phyloP scores from a whole-genome alignment of 805 yeast species.

The Barnettozyma wickerhamii region DNA sequence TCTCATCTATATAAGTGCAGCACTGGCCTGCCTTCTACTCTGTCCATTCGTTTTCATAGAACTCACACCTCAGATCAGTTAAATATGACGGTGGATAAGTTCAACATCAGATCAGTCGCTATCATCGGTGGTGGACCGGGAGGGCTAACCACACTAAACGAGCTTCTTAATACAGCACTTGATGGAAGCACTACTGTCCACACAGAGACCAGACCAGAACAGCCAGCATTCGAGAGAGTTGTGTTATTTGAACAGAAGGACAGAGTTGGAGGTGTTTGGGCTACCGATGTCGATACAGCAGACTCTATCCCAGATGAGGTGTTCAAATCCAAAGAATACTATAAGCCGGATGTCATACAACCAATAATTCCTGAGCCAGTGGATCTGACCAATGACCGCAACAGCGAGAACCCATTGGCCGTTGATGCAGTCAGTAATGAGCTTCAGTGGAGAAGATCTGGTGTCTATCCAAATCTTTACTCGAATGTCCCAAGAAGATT shows the following conservation, averaged over 20 bases:
- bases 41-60: too few relatives aligned
- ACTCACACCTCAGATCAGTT: too few relatives aligned
- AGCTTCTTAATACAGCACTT: constrained; percentile 26
- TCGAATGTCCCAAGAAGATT: constrained; percentile 37
- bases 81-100: background rate
- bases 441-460: constrained; percentile 35
- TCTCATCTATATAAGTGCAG: too few relatives aligned
- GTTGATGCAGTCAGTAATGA: constrained; percentile 26
- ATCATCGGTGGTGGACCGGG: constrained; percentile 36
- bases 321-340: constrained; percentile 27
- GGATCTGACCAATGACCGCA: constrained; percentile 14
- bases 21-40: too few relatives aligned
- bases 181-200: constrained; percentile 28
- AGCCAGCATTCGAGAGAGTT: constrained; percentile 29
- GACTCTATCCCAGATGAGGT: constrained; percentile 22
- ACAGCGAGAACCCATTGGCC: constrained; percentile 12
- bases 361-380: constrained; percentile 14
- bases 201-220: background rate
- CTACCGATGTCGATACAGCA: constrained; percentile 20
- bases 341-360: constrained; percentile 29
- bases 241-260: constrained; percentile 39
- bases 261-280: constrained; percentile 41
- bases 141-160: constrained; percentile 32
- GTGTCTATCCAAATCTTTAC: constrained; percentile 33
- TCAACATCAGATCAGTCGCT: constrained; percentile 26